phyloP scores from a whole-genome alignment of 768 basidiomycete species.

The Leccinum arenicola region DNA sequence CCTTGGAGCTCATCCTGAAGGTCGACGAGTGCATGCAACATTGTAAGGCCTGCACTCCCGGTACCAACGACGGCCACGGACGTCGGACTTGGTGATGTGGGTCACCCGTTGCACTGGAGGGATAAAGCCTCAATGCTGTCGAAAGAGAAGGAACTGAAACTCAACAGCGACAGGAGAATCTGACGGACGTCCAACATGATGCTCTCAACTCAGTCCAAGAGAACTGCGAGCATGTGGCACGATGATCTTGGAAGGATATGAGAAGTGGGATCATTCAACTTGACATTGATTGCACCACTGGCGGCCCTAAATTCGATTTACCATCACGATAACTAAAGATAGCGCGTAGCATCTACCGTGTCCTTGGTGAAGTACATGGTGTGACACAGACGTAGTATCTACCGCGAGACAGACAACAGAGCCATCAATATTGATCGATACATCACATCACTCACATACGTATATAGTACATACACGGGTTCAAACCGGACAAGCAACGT shows the following conservation, averaged over 20 bases:
- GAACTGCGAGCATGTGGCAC: not conserved
- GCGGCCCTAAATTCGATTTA: not conserved
- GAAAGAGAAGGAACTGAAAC: conserved; percentile 10
- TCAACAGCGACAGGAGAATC: conserved; percentile 3
- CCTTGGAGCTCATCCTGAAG: conserved; percentile 38
- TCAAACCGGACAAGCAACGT: too few relatives aligned
- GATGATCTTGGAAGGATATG: too few relatives aligned
- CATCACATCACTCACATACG: too few relatives aligned
- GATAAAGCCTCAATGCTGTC: not conserved
- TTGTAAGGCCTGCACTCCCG: conserved; percentile 54
- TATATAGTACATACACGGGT: too few relatives aligned
- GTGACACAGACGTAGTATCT: too few relatives aligned
- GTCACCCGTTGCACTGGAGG: not conserved
- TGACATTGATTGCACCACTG: not conserved
- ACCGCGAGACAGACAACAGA: too few relatives aligned
- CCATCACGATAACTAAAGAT: not conserved
- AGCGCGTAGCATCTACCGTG: too few relatives aligned
- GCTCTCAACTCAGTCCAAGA: not conserved
- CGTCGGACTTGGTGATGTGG: conserved; percentile 41
- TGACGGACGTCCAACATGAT: conserved; percentile 13
- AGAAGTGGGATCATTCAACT: not conserved
- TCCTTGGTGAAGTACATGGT: too few relatives aligned
- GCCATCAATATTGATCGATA: too few relatives aligned
- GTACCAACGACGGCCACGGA: conserved; percentile 57
- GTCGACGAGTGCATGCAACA: conserved; percentile 49